These are phyloP conservation scores for Floccularia luteovirens DNA, from an alignment of 768 basidiomycete genomes.

Conservation along the genomic window DNA sequence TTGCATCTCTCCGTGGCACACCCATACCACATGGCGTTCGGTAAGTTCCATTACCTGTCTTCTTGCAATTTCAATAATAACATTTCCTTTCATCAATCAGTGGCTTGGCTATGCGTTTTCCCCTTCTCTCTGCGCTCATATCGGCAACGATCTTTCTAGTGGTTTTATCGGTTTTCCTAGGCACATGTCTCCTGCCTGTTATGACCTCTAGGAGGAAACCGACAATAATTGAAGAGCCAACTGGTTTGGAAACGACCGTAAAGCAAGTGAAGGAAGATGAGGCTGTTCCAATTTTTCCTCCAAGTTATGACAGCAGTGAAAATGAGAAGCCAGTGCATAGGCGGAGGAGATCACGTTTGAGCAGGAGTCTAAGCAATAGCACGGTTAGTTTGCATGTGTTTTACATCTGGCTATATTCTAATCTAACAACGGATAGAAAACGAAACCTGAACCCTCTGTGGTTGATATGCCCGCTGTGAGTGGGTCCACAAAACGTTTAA, in stretches of 20 bases:
- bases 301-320: slow-evolving; percentile 11
- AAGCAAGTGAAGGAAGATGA: not conserved
- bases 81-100: slow-evolving; percentile 23
- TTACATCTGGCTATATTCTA: not conserved
- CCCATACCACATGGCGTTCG: slow-evolving; percentile 64
- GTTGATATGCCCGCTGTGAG: too few relatives aligned
- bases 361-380: slow-evolving; percentile 15
- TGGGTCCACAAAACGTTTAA: too few relatives aligned
- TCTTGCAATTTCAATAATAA: not conserved
- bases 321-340: slow-evolving; percentile 6
- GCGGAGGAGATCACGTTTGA: slow-evolving; percentile 15
- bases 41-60: slow-evolving; percentile 27
- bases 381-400: slow-evolving; percentile 10
- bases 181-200: slow-evolving; percentile 43
- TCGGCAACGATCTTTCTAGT: slow-evolving; percentile 38
- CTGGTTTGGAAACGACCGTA: slow-evolving; percentile 5
- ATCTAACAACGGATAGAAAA: too few relatives aligned
- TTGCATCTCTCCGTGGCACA: slow-evolving; percentile 53
- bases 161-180: slow-evolving; percentile 38
- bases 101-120: slow-evolving; percentile 65
- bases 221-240: slow-evolving; percentile 9
- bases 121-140: slow-evolving; percentile 43
- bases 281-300: not conserved
- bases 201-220: slow-evolving; percentile 16
- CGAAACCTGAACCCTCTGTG: too few relatives aligned